phyloP scores from a whole-genome alignment of 148 eudicot species.

The Suaeda aralocaspica region DNA sequence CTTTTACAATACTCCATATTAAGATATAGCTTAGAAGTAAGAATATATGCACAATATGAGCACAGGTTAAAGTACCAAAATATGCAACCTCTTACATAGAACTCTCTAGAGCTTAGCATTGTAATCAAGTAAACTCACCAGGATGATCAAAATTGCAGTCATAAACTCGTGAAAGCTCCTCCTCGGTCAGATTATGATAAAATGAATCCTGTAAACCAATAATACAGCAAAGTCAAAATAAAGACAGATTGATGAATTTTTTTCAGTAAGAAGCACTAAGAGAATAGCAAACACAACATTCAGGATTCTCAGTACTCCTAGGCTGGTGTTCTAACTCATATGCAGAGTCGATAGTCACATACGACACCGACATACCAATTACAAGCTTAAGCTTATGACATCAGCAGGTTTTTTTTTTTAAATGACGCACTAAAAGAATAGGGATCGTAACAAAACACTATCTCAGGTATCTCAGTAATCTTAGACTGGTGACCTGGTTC shows the following conservation, averaged over 20 bases:
- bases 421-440: background rate
- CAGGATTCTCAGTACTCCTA: background rate
- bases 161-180: conserved; percentile 77
- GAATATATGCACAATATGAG: background rate
- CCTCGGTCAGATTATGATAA: conserved; percentile 68
- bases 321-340: background rate
- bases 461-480: background rate
- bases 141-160: conserved; percentile 98
- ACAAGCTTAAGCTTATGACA: conserved; percentile 1
- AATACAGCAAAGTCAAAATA: background rate
- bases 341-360: background rate
- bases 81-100: background rate
- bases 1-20: background rate
- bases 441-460: too few relatives aligned
- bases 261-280: background rate
- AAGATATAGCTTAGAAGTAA: background rate
- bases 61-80: conserved; percentile 5
- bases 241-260: background rate
- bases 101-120: background rate
- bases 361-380: background rate
- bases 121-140: conserved; percentile 43
- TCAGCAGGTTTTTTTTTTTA: too few relatives aligned
- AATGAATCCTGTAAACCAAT: conserved; percentile 77
- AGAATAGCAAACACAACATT: background rate
- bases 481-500: background rate